Evolutionary conservation across 306 rosid species (phyloP).

Genomic region (Trichosanthes cucumerina): DNA sequence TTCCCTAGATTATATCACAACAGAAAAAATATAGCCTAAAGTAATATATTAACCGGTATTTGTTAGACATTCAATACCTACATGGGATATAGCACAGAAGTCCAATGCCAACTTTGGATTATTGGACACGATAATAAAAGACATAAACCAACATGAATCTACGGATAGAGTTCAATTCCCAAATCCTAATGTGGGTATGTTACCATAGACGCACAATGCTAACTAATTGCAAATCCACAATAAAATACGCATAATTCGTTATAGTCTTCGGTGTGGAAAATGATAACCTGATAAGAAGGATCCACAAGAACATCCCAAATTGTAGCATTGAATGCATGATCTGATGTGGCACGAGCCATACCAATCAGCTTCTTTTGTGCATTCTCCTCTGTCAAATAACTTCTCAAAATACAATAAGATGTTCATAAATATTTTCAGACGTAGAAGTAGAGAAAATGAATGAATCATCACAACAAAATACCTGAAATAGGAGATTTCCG

Average conservation of each 20-base stretch:
- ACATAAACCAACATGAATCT: background rate
- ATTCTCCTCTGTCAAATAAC: constrained; percentile 93
- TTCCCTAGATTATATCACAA: background rate
- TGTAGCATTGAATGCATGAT: constrained; percentile 97
- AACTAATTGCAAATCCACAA: background rate
- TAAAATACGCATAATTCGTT: background rate
- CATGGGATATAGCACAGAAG: background rate
- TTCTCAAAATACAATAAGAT: constrained; percentile 94
- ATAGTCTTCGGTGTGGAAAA: background rate
- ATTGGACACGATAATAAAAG: background rate
- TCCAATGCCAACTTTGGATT: background rate
- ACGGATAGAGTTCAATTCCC: background rate
- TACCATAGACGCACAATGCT: background rate
- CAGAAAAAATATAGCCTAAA: background rate
- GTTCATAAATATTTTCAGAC: constrained; percentile 59
- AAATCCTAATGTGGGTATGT: background rate
- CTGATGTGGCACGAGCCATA: constrained; percentile 98
- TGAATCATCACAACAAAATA: constrained; percentile 21
- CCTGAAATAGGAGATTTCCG: constrained; percentile 70
- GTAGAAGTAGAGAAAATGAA: constrained; percentile 15
- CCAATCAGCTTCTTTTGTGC: constrained; percentile 74
- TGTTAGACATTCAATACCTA: background rate
- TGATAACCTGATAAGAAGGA: constrained; percentile 59
- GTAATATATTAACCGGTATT: background rate
- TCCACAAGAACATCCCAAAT: constrained; percentile 98